Evolutionary conservation across 2,329 filamentous ascomycete species (phyloP), one percentile per base, ranked within the genome.

Genomic region (Balansia obtecta): DNA sequence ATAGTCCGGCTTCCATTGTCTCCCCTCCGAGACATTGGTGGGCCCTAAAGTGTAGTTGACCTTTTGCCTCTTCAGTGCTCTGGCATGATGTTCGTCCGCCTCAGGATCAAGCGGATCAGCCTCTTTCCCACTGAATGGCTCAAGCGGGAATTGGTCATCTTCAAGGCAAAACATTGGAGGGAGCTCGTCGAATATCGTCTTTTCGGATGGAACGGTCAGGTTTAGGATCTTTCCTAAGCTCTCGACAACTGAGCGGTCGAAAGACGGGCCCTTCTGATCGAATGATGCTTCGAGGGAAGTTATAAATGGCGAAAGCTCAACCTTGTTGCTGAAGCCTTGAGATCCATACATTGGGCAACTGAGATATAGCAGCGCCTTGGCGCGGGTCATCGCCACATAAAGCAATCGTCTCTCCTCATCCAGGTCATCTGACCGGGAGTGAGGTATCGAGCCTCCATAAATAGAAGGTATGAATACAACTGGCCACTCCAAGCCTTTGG

Each of bases 331-430:
- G 49, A 68, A 66, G 22, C 75, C 70, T 50, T 79, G 76, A 8
- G 83, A 80, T 53, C 80, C 83, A 57, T 81, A 82, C 38, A 83
- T 65, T 0, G 90, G 88, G 56, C 81, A 87, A 63, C 88, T 95
- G 50, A 97, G 72, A 59, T 95, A 95, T 1, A 98, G 70, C 32
- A 97, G 68, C 1, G 81, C 83, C 63, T 97, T 84, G 7, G 93
- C 91, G 63, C 91, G 76, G 3, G 91, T 98, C 90, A 98, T 97
- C 30, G 90, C 91, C 13, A 98, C 93, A 60, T 97, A 98, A 0
- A 98, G 73, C 44, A 98, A 68, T 30, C 91, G 77, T 52, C 93
- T 76, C 64, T 98, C 91, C 65, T 98, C 91, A 51, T 91, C 85
- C 3, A 76, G 74, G 61, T 97, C 88, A 44, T 96, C 90, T 1